Evolutionary conservation across 148 eudicot species (phyloP).

Genomic region (Drosera capensis): DNA sequence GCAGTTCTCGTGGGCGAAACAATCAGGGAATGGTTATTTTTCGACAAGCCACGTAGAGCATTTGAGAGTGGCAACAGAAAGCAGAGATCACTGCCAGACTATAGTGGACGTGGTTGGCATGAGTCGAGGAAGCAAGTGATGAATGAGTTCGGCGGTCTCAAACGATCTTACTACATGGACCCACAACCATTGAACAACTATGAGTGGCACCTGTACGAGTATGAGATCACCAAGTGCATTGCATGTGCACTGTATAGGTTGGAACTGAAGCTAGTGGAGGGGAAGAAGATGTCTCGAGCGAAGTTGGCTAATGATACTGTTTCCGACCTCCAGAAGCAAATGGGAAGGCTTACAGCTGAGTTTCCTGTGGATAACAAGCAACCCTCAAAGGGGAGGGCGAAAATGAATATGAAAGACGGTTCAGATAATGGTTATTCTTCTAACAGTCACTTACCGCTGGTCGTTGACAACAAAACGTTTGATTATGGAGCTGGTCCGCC

Average conservation of each 20-base stretch:
- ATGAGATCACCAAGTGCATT: conserved; percentile 64
- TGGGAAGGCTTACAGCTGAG: conserved; percentile 89
- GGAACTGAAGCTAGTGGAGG: conserved; percentile 75
- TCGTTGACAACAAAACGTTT: conserved; percentile 20
- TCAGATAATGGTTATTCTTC: conserved; percentile 21
- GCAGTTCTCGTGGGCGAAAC: conserved; percentile 71
- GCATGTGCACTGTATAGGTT: conserved; percentile 78
- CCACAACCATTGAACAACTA: conserved; percentile 81
- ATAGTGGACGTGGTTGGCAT: conserved; percentile 97
- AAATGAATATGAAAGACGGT: conserved; percentile 30
- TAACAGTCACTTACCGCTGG: conserved; percentile 17
- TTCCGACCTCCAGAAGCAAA: conserved; percentile 89
- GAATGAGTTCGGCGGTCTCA: conserved; percentile 71
- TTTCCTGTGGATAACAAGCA: conserved; percentile 58
- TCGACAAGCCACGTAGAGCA: conserved; percentile 95
- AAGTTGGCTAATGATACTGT: conserved; percentile 56
- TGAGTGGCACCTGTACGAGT: conserved; percentile 96
- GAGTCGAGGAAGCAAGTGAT: conserved; percentile 95
- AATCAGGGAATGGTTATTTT: conserved; percentile 94
- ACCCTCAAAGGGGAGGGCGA: conserved; percentile 40
- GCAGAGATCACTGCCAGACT: conserved; percentile 92
- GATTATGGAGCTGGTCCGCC: conserved; percentile 37
- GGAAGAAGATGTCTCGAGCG: conserved; percentile 66
- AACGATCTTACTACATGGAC: conserved; percentile 97
- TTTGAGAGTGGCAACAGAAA: conserved; percentile 96